These are phyloP conservation scores for Russula foetens DNA, from an alignment of 768 basidiomycete species.

Conservation along the genomic window DNA sequence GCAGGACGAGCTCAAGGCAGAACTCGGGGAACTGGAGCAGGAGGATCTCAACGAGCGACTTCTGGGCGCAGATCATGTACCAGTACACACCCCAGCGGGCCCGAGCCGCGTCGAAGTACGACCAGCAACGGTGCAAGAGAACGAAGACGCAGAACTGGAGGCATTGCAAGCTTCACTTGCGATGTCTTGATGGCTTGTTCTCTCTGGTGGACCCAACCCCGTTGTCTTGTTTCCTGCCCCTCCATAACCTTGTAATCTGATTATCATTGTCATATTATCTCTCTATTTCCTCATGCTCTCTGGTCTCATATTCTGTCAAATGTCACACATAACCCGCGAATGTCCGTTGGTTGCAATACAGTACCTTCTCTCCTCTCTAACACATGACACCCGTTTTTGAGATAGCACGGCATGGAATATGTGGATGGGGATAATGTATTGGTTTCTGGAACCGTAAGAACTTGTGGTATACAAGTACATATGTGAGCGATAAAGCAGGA, in stretches of 20 bases:
- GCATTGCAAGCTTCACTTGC: slow-evolving; percentile 83
- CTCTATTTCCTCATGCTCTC: slow-evolving; percentile 9
- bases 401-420: neutral
- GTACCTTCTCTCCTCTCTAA: neutral
- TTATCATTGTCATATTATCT: slow-evolving; percentile 12
- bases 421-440: slow-evolving; percentile 7
- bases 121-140: slow-evolving; percentile 60
- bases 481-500: slow-evolving; percentile 13
- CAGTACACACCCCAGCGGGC: slow-evolving; percentile 71
- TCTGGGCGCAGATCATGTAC: slow-evolving; percentile 81
- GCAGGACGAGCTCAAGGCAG: slow-evolving; percentile 69
- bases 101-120: slow-evolving; percentile 29
- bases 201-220: neutral
- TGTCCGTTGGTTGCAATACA: slow-evolving; percentile 11
- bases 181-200: slow-evolving; percentile 41
- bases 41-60: slow-evolving; percentile 81
- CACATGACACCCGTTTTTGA: neutral
- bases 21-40: slow-evolving; percentile 84
- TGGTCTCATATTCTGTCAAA: neutral
- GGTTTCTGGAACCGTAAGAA: slow-evolving; percentile 5
- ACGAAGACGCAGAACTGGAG: slow-evolving; percentile 85
- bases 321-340: slow-evolving; percentile 12
- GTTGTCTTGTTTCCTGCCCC: neutral
- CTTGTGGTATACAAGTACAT: slow-evolving; percentile 20
- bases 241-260: slow-evolving; percentile 18